Evolutionary conservation across 352 stramenopile genomes (phyloP), one percentile per base, ranked within the genome.

Genomic region (Globisporangium spiculum): DNA sequence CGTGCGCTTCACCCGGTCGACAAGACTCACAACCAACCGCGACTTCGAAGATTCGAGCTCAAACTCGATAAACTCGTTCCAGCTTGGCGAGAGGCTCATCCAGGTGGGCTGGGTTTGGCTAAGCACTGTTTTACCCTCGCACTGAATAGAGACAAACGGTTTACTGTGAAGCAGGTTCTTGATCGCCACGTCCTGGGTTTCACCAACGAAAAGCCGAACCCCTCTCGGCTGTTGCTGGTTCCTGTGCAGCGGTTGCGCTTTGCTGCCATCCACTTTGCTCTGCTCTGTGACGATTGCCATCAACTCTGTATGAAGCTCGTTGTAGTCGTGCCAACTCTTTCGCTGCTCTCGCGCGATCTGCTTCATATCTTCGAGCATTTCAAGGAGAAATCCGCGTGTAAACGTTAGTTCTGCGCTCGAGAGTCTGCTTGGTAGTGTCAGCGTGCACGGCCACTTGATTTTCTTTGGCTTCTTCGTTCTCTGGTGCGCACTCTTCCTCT

Each of bases 1-100:
- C 14, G 46, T 52, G 4, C 68, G 24, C 38, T 60, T 68, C 16
- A 63, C 65, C 41, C 78, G 80, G 26, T 90, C 79, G 61, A 80
- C 75, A 0, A 92, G 58, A 44, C 58, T 79, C 41, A 92, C 69
- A 7, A 68, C 72, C 34, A 90, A 41, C 3, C 71, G 77, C 1
- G 80, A 67, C 22, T 76, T 77, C 1, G 70, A 26, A 2, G 80
- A 89, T 9, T 68, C 65, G 30, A 83, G 65, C 18, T 80, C 71
- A n/a, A 89, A 69, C 26, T 92, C 82, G 1, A 92, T 60, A 26
- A 77, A 75, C 73, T 92, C 82, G 60, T 83, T 73, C 84, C 84
- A 92, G n/a, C 66, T 71, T 16, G 84, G 84, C 20, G 80, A 77
- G 26, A 90, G 65, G 65, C 84, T 88, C 44, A 73, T 86, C 82